Percentiles rank a stretch among this genome's conserved stretches.
Evolutionary conservation across 352 stramenopile species (phyloP).

Genomic region (Pythium phragmitis): DNA sequence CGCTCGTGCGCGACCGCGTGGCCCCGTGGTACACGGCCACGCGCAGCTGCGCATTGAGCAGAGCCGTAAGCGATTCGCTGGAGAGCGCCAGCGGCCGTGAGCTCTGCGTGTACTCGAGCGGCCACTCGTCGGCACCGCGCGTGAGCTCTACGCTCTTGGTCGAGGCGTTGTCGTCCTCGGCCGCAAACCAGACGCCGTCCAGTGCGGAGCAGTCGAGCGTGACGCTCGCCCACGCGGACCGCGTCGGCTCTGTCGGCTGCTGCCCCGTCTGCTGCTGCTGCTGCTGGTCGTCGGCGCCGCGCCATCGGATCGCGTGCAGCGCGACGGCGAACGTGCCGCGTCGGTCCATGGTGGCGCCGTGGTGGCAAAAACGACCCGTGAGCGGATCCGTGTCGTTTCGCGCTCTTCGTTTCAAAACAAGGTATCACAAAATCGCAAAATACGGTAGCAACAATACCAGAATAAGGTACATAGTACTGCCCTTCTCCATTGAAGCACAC

Average conservation of each 20-base stretch:
- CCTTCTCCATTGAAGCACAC: not conserved
- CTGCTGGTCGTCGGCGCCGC: not conserved
- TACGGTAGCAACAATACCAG: not conserved
- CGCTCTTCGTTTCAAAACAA: not conserved
- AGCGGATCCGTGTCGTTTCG: slow-evolving; percentile 18
- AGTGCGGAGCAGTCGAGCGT: slow-evolving; percentile 33
- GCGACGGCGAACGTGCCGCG: slow-evolving; percentile 40
- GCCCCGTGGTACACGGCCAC: slow-evolving; percentile 44
- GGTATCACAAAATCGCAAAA: not conserved
- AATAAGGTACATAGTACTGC: not conserved
- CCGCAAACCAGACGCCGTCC: slow-evolving; percentile 51
- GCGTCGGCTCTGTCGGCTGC: not conserved
- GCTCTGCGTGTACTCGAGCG: slow-evolving; percentile 43
- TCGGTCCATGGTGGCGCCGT: slow-evolving; percentile 1
- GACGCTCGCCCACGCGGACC: slow-evolving; percentile 41
- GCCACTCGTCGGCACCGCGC: not conserved
- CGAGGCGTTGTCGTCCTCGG: slow-evolving; percentile 50
- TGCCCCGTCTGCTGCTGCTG: not conserved
- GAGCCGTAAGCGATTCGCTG: slow-evolving; percentile 33
- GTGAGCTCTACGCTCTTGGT: slow-evolving; percentile 38
- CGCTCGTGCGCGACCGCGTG: slow-evolving; percentile 29
- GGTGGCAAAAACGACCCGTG: not conserved
- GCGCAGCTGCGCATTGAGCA: slow-evolving; percentile 38
- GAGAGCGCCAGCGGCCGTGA: slow-evolving; percentile 42
- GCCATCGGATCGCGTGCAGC: slow-evolving; percentile 37